A percentile compares a stretch with the other conserved stretches of the same genome.
Evolutionary conservation across 352 stramenopile species (phyloP).

Genomic region (Hyaloperonospora brassicae): DNA sequence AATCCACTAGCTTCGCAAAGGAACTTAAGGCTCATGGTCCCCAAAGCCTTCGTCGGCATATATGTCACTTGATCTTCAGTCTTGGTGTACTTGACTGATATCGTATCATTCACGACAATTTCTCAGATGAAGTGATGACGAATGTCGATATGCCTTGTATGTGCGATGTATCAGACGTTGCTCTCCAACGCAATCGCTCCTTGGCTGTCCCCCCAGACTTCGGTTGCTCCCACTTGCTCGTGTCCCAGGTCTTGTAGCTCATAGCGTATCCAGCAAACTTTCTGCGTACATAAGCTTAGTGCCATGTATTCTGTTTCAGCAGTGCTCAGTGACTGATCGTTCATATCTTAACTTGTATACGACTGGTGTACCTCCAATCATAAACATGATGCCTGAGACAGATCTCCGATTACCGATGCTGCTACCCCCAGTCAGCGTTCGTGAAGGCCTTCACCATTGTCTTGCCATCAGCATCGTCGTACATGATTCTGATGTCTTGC

Average conservation of each 20-base stretch:
- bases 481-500: neutral
- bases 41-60: too few relatives aligned
- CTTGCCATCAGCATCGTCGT: neutral
- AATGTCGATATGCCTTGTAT: neutral
- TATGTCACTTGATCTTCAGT: too few relatives aligned
- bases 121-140: neutral
- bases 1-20: too few relatives aligned
- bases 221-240: neutral
- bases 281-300: neutral
- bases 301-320: constrained; percentile 1
- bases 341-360: neutral
- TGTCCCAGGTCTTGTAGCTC: neutral
- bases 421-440: neutral
- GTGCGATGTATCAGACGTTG: neutral
- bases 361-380: neutral
- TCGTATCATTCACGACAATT: neutral
- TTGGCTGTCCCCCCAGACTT: neutral
- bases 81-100: too few relatives aligned
- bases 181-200: neutral
- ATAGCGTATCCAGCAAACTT: neutral
- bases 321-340: neutral
- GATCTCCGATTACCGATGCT: neutral
- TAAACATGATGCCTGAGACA: constrained; percentile 1
- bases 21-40: too few relatives aligned
- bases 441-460: neutral